Evolutionary conservation across 164 flowering plant genomes (phyloP), one percentile per base, ranked within the genome.

Genomic region (Chloranthus sessilifolius): DNA sequence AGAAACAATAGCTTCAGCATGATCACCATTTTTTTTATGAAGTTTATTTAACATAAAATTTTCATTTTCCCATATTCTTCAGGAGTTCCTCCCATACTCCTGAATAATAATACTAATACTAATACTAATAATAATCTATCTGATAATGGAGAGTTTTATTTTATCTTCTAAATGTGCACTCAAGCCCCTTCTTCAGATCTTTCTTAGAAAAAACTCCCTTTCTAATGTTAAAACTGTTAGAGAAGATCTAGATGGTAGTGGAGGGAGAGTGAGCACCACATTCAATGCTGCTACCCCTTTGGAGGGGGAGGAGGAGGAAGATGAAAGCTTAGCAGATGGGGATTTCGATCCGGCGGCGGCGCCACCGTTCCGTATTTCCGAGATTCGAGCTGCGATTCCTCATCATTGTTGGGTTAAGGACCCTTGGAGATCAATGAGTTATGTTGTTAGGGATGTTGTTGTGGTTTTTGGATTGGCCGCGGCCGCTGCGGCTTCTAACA

Each of bases 331-430:
- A 33, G 36, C 7, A 33, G 36, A 12, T 7, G 36, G 12, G 36
- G 12, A 39, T 5, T 81, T 83, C 47, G 70, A 80, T 41, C 81
- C 83, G 0, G 74, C 74, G 11, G 72, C 83, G 6, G 77, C 89
- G 4, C 96, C 96, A 0, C 88, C 85, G 16, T 87, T 87, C 41
- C 66, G 53, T n/a, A 37, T 87, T 36, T 67, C 78, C 21, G 81
- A 84, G 27, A 60, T 87, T 47, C 56, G 77, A 55, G 83, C 80
- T 0, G 85, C 87, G 14, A 84, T 87, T 55, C 92, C 96, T 0
- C 77, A 76, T 59, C 92, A 84, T 61, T 84, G 92, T 50, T 87
- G 92, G 89, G 79, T 84, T 2, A 84, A 80, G 72, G 59, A 80
- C 47, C 87, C 96, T 7, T 80, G 80, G 96, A 65, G 63, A 54